Percentiles rank a stretch among this genome's conserved stretches.
Evolutionary conservation across 2,329 filamentous ascomycete genomes (phyloP).

Genomic region (Clathrospora elynae): DNA sequence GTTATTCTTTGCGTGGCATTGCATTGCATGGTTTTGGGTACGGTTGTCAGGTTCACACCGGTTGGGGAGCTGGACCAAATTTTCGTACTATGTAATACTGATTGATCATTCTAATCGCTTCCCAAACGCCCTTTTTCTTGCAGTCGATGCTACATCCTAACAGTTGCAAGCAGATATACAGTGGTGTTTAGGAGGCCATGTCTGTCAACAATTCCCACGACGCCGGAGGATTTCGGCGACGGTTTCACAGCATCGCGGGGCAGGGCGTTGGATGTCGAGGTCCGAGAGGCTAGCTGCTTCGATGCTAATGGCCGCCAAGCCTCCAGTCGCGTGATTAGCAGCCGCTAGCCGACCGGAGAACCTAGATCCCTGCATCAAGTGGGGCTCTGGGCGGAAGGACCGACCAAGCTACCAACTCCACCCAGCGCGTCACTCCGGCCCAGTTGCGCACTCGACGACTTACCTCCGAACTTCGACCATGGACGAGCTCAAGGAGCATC

Average conservation of each 20-base stretch:
- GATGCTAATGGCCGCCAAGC: constrained; percentile 10
- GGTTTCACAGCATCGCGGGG: too few species aligned
- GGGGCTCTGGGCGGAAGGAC: constrained; percentile 23
- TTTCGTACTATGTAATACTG: too few species aligned
- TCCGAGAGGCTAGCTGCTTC: too few species aligned
- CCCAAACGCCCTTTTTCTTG: too few species aligned
- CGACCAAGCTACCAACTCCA: constrained; percentile 17
- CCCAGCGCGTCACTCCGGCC: constrained; percentile 22
- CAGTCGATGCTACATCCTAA: too few species aligned
- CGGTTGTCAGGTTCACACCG: not conserved
- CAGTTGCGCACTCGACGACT: constrained; percentile 23
- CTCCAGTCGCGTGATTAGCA: too few species aligned
- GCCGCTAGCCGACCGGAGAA: constrained; percentile 4
- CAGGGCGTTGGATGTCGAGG: too few species aligned
- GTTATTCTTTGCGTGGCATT: constrained; percentile 7
- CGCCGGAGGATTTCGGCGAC: too few species aligned
- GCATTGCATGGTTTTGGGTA: constrained; percentile 17
- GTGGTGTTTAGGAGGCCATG: too few species aligned
- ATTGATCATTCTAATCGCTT: too few species aligned
- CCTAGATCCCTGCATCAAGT: constrained; percentile 12
- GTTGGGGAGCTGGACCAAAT: not conserved
- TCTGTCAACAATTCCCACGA: too few species aligned
- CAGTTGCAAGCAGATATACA: too few species aligned
- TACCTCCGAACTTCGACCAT: constrained; percentile 31
- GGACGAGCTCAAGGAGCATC: constrained; percentile 37